Evolutionary conservation across 2,329 filamentous ascomycete species (phyloP).

Genomic region (Dryadomyces quercivorus): DNA sequence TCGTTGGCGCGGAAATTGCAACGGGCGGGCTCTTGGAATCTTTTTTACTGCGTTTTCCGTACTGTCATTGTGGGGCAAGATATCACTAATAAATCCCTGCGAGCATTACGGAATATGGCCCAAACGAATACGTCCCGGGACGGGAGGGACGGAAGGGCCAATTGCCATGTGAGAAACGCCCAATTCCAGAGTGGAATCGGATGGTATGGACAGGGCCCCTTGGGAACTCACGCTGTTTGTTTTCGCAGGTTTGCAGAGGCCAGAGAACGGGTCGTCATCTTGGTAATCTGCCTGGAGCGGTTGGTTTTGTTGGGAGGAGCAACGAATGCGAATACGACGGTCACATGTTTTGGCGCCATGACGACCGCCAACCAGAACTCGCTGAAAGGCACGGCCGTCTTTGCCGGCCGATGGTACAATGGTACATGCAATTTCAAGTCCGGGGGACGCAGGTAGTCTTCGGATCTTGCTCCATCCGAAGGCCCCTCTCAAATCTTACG

Average conservation of each 20-base stretch:
- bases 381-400: not conserved
- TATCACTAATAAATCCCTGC: not conserved
- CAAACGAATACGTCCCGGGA: not conserved
- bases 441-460: not conserved
- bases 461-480: not conserved
- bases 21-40: not conserved
- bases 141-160: not conserved
- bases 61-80: not conserved
- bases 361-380: not conserved
- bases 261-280: not conserved
- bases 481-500: no score
- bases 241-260: not conserved
- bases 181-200: not conserved
- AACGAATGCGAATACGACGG: constrained; percentile 2
- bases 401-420: no score
- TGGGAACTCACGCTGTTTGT: not conserved
- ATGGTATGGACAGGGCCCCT: not conserved
- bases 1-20: constrained; percentile 3
- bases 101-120: not conserved
- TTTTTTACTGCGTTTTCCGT: not conserved
- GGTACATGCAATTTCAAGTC: not conserved
- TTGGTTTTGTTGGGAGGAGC: not conserved
- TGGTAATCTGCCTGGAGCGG: not conserved
- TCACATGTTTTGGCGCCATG: not conserved
- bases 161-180: not conserved